These are phyloP conservation scores for Lupinus albus DNA, from an alignment of 306 rosid species.

Conservation along the genomic window DNA sequence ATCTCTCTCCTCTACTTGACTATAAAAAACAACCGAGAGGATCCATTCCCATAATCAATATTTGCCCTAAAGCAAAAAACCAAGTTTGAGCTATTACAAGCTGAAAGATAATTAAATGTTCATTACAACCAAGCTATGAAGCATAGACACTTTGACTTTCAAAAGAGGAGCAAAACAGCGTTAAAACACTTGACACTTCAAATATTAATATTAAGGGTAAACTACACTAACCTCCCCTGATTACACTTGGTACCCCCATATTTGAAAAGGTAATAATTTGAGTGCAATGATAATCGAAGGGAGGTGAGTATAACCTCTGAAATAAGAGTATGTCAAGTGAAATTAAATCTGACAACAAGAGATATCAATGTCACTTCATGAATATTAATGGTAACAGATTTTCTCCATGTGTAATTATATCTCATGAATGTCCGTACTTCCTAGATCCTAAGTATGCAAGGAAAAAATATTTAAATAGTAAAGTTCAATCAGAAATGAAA, in stretches of 20 bases:
- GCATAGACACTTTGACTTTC: slow-evolving; percentile 5
- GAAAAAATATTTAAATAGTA: slow-evolving; percentile 10
- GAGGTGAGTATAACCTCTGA: too few relatives aligned
- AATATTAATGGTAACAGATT: slow-evolving; percentile 14
- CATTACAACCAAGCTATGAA: slow-evolving; percentile 18
- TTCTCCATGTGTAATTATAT: slow-evolving; percentile 1
- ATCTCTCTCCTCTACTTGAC: too few relatives aligned
- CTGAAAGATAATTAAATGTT: slow-evolving; percentile 7
- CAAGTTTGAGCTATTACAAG: slow-evolving; percentile 21
- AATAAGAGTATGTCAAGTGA: too few relatives aligned
- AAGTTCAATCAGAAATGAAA: slow-evolving; percentile 26
- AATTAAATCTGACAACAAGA: too few relatives aligned
- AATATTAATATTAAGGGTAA: background rate
- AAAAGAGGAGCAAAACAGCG: slow-evolving; percentile 14
- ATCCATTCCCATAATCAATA: background rate
- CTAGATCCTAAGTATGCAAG: slow-evolving; percentile 30
- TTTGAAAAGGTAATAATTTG: too few relatives aligned
- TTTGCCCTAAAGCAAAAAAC: slow-evolving; percentile 23
- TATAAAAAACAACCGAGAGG: too few relatives aligned
- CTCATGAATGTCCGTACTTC: slow-evolving; percentile 10
- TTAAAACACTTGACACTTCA: background rate
- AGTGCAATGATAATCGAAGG: too few relatives aligned
- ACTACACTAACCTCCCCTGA: too few relatives aligned
- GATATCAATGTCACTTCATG: too few relatives aligned
- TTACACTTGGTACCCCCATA: too few relatives aligned